These are phyloP conservation scores for Selenicereus undatus DNA, from an alignment of 148 eudicot genomes.

Conservation along the genomic window DNA sequence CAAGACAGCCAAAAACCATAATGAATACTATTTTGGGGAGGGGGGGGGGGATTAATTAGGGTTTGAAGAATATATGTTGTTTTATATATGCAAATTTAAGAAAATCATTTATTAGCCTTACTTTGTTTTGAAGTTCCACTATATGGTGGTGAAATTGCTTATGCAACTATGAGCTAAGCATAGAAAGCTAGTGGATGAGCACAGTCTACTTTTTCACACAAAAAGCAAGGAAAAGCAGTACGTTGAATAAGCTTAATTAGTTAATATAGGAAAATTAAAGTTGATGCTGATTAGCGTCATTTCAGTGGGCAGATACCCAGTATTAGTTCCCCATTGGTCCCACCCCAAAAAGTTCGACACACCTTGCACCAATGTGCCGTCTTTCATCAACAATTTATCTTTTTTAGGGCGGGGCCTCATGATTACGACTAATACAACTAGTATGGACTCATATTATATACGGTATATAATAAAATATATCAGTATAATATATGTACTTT, in stretches of 20 bases:
- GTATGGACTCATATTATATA: no score
- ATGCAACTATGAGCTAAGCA: no score
- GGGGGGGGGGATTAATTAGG: no score
- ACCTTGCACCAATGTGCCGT: background rate
- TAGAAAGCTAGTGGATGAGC: background rate
- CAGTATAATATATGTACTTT: no score
- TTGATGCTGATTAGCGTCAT: background rate
- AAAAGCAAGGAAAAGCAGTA: background rate
- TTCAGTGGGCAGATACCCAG: background rate
- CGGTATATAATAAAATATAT: no score
- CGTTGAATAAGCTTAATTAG: background rate
- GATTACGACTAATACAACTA: background rate
- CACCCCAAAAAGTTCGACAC: background rate
- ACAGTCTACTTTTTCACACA: background rate
- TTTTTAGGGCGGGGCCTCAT: background rate
- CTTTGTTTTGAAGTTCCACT: no score
- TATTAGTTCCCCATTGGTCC: background rate
- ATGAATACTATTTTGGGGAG: no score
- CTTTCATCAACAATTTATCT: background rate
- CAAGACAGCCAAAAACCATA: no score
- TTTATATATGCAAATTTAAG: no score
- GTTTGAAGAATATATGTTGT: no score
- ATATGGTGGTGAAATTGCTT: no score
- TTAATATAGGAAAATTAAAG: background rate
- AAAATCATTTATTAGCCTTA: no score